Percentiles rank a stretch among this genome's conserved stretches.
Evolutionary conservation across 1,284 basidiomycete genomes (phyloP).

Genomic region (Takashimella tepidaria): DNA sequence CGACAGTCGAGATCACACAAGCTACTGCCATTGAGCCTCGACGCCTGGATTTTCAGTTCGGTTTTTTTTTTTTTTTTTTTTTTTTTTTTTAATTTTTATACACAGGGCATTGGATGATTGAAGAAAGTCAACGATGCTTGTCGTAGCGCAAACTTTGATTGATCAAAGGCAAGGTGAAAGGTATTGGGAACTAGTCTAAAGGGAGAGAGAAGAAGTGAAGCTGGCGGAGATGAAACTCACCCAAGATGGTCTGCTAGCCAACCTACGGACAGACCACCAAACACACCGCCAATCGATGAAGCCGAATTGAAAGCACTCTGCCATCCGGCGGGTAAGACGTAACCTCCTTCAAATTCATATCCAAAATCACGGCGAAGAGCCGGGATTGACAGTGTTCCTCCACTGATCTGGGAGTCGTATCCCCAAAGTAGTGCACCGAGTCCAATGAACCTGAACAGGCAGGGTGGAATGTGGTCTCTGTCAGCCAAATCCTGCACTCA

Average conservation of each 20-base stretch:
- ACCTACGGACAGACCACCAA: conserved; percentile 15
- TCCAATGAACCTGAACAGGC: neutral
- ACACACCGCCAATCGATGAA: conserved; percentile 17
- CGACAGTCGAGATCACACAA: conserved; percentile 13
- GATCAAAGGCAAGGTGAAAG: too few relatives aligned
- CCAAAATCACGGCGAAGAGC: conserved; percentile 18
- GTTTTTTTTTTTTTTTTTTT: too few relatives aligned
- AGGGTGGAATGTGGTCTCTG: too few relatives aligned
- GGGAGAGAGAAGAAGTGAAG: neutral
- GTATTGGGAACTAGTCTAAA: too few relatives aligned
- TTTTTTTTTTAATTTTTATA: too few relatives aligned
- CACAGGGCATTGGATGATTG: too few relatives aligned
- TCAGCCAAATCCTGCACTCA: too few relatives aligned
- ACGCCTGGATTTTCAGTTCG: conserved; percentile 9
- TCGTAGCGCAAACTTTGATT: too few relatives aligned
- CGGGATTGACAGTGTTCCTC: conserved; percentile 17
- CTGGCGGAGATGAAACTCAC: conserved; percentile 3
- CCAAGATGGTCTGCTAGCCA: conserved; percentile 17
- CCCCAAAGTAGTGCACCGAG: conserved; percentile 18
- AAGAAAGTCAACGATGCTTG: too few relatives aligned
- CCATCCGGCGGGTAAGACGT: conserved; percentile 16
- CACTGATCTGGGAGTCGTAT: conserved; percentile 18
- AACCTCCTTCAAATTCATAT: conserved; percentile 1
- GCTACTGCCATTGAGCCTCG: conserved; percentile 12
- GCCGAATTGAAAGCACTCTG: conserved; percentile 20